Percentiles rank a stretch among this genome's conserved stretches.
Conservation (phyloP, 441 rosid genomes). For the Raphanus hybrid region DNA sequence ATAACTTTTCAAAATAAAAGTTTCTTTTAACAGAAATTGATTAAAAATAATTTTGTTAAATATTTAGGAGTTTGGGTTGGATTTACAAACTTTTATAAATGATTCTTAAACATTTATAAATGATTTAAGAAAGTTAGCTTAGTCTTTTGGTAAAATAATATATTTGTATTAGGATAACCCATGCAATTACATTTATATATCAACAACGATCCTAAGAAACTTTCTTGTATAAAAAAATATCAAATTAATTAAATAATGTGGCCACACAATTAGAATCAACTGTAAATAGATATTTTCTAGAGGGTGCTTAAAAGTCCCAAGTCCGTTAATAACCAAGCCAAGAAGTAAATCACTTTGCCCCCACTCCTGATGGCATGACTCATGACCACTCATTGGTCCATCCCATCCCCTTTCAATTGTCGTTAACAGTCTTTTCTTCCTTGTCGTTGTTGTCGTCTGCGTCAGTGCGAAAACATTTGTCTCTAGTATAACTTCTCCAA, state of each 20-base stretch:
- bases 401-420: neutral
- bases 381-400: neutral
- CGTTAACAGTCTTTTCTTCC: neutral
- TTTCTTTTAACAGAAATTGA: too few relatives aligned
- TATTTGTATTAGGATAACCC: too few relatives aligned
- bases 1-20: too few relatives aligned
- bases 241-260: neutral
- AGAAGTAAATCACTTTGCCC: neutral
- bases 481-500: neutral
- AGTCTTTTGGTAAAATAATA: too few relatives aligned
- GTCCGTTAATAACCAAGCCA: neutral
- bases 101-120: too few relatives aligned
- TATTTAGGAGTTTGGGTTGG: too few relatives aligned
- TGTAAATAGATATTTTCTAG: neutral
- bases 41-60: too few relatives aligned
- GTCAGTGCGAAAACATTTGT: neutral
- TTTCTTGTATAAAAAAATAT: neutral
- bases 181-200: too few relatives aligned
- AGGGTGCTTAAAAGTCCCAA: neutral
- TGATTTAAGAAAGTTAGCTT: too few relatives aligned
- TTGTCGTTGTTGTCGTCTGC: neutral
- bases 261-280: neutral
- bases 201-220: neutral
- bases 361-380: neutral
- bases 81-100: too few relatives aligned